Conservation (phyloP, 2,329 filamentous ascomycete species). For the Paecilomyces niveus region DNA sequence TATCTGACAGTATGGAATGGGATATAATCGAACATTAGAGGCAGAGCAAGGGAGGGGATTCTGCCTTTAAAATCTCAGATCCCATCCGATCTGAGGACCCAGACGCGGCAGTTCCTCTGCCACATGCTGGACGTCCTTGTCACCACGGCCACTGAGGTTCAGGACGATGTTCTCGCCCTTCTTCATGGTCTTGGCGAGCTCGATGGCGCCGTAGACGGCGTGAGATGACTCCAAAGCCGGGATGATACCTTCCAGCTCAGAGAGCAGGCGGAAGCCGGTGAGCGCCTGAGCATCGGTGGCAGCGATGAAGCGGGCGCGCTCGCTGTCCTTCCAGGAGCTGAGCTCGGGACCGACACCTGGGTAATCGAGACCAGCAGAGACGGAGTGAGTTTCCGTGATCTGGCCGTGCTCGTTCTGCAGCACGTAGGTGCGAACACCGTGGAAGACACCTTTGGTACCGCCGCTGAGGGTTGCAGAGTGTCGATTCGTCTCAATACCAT, state of each 20-base stretch:
- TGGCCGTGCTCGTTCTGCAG: slow-evolving; percentile 90
- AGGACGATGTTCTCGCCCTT: slow-evolving; percentile 88
- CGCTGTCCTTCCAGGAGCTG: slow-evolving; percentile 82
- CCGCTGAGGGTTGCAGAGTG: slow-evolving; percentile 85
- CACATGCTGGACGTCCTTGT: slow-evolving; percentile 98
- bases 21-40: not conserved
- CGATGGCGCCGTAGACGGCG: slow-evolving; percentile 79
- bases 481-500: slow-evolving; percentile 75
- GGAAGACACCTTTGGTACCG: slow-evolving; percentile 84
- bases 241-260: slow-evolving; percentile 90
- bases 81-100: slow-evolving; percentile 78
- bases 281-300: slow-evolving; percentile 91
- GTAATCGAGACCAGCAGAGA: slow-evolving; percentile 94
- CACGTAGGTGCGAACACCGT: slow-evolving; percentile 93
- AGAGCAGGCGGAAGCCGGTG: slow-evolving; percentile 74
- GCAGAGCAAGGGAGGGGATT: not conserved
- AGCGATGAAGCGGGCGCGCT: slow-evolving; percentile 79
- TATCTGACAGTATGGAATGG: not conserved
- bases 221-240: slow-evolving; percentile 91
- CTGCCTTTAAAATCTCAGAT: slow-evolving; percentile 20
- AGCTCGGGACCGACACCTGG: slow-evolving; percentile 94
- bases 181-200: slow-evolving; percentile 87
- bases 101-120: slow-evolving; percentile 86
- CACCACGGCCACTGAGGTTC: slow-evolving; percentile 84
- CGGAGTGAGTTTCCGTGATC: slow-evolving; percentile 89